Evolutionary conservation across 2,329 filamentous ascomycete genomes (phyloP), one percentile per base, ranked within the genome.

Genomic region (Capronia epimyces): DNA sequence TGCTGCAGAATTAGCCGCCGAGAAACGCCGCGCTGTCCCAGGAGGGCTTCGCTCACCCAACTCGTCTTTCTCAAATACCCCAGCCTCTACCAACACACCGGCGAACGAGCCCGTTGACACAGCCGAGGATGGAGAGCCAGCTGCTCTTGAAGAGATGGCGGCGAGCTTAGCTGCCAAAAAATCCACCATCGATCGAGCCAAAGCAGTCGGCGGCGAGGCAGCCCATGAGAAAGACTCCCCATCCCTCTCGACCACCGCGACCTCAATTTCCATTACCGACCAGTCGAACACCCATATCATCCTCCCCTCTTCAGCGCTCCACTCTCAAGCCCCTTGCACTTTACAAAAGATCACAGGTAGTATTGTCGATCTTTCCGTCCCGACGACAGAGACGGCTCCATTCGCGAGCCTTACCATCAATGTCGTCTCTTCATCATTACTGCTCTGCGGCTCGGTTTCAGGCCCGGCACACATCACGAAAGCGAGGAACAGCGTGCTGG

Each of bases 381-480:
- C 86, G 0, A 56, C 57, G 9, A 52, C 55, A n/a, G 50, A 42
- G 8, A 49, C 47, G 7, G 43, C 52, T 29, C 81, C 85, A 0
- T 93, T 94, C 61, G 83, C 87, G 2, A 84, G 81, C 22, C 67
- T 86, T 29, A 78, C 76, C 1, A 72, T 95, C 51, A 87, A 85
- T 61, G 77, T 84, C 59, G 80, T 95, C 53, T 73, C 75, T 21
- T 71, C 79, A 37, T 87, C 84, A 43, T 72, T 97, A 15, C 74
- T 98, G 21, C 72, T 96, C 12, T 86, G 84, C 32, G 89, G 90
- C 0, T 80, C 81, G 49, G 86, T 96, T 4, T 75, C 78, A 34
- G 93, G 93, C 0, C 81, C 93, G 0, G 82, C 85, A 7, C 91
- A 97, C 65, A 79, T 97, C 45, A 97, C 91, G 0, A 78, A 76